Conservation (phyloP, 257 asterid genomes). For the Ilex asprella region DNA sequence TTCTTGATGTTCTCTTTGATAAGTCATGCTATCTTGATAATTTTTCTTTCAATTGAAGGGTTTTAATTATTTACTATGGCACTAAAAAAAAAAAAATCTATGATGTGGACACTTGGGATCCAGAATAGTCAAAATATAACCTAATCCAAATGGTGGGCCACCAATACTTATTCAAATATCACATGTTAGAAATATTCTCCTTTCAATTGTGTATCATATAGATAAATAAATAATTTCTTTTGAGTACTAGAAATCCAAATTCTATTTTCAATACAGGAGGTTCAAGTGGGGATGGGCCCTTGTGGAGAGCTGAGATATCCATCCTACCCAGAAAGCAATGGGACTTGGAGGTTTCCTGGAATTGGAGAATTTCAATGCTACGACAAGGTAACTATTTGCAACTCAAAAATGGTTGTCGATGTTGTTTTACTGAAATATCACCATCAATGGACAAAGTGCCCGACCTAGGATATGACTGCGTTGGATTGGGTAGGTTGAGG, state of each 20-base stretch:
- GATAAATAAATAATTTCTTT: conserved; percentile 10
- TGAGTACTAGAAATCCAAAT: conserved; percentile 16
- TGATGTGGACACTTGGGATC: not conserved
- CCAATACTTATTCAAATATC: conserved; percentile 3
- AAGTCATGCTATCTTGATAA: too few relatives aligned
- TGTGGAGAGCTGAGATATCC: conserved; percentile 97
- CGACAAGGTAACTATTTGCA: conserved; percentile 54
- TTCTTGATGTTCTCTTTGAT: too few relatives aligned
- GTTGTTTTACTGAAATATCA: not conserved
- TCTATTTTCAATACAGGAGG: conserved; percentile 45
- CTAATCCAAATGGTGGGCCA: conserved; percentile 10
- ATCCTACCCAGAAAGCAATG: conserved; percentile 86
- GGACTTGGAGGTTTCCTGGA: conserved; percentile 89
- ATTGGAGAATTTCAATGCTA: conserved; percentile 91
- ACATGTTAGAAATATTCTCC: conserved; percentile 4
- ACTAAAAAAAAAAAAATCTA: too few relatives aligned
- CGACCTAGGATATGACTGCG: too few relatives aligned
- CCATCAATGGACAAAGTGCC: too few relatives aligned
- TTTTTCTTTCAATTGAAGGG: too few relatives aligned
- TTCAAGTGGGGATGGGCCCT: conserved; percentile 98
- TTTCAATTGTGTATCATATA: conserved; percentile 6
- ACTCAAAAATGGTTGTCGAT: not conserved
- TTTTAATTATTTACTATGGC: too few relatives aligned
- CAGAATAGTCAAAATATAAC: too few relatives aligned
- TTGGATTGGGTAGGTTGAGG: too few relatives aligned